phyloP scores from a whole-genome alignment of 2,329 filamentous ascomycete species.

The Aspergillus tamarii region DNA sequence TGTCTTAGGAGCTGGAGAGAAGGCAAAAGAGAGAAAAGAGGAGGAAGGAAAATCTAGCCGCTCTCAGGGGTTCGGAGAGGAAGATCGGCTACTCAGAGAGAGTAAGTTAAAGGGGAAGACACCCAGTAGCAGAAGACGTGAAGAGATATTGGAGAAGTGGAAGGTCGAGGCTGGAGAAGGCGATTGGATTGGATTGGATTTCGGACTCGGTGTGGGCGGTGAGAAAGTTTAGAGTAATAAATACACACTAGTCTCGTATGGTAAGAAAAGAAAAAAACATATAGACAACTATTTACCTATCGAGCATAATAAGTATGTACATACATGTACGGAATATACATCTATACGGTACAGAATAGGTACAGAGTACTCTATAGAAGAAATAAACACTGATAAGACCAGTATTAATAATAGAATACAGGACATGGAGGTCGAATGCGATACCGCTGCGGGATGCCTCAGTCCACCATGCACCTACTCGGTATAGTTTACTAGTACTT shows the following conservation, averaged over 20 bases:
- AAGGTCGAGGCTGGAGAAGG: background rate
- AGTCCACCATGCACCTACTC: background rate
- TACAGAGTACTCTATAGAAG: too few relatives aligned
- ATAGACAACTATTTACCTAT: too few relatives aligned
- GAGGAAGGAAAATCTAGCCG: background rate
- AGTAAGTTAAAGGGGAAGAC: background rate
- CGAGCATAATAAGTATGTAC: too few relatives aligned
- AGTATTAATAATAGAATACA: background rate
- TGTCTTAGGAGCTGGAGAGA: constrained; percentile 12
- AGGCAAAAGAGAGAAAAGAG: background rate
- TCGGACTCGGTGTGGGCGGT: constrained; percentile 9
- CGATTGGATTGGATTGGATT: constrained; percentile 2
- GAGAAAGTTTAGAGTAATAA: background rate
- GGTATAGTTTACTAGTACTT: background rate
- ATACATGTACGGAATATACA: too few relatives aligned
- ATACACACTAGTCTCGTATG: background rate
- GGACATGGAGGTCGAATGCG: background rate
- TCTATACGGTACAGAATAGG: too few relatives aligned
- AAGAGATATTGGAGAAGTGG: constrained; percentile 4
- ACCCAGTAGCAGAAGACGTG: background rate
- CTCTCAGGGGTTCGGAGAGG: background rate
- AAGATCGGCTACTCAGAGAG: background rate
- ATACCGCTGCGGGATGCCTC: background rate
- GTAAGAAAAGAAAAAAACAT: background rate
- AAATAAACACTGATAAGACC: background rate